Evolutionary conservation across 2,329 filamentous ascomycete species (phyloP).

Genomic region (Pestalotiopsis sp.): DNA sequence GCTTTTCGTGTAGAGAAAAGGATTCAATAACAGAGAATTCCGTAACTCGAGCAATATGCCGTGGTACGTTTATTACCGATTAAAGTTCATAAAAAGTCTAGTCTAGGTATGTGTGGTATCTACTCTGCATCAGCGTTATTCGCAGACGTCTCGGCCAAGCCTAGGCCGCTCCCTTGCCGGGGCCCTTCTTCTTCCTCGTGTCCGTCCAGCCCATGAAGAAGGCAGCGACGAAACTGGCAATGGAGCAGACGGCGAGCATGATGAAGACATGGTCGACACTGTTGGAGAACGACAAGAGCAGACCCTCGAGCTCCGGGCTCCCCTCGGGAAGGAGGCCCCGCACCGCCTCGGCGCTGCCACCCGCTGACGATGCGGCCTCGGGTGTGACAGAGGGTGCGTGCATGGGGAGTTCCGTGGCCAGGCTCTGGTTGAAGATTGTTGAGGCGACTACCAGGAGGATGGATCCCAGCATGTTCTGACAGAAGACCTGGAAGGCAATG

Average conservation of each 20-base stretch:
- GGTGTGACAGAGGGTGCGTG: conserved; percentile 29
- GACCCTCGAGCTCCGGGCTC: conserved; percentile 27
- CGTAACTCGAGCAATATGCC: not conserved
- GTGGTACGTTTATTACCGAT: not conserved
- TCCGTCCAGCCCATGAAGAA: conserved; percentile 30
- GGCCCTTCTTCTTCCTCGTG: conserved; percentile 12
- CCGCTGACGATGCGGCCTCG: conserved; percentile 25
- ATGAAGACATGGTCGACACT: conserved; percentile 28
- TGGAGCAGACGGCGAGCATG: conserved; percentile 24
- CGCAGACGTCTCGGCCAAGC: not conserved
- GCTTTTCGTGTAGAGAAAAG: too few relatives aligned
- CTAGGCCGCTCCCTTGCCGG: not conserved
- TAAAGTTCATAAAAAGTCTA: not conserved
- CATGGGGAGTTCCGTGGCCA: conserved; percentile 20
- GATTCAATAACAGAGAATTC: too few relatives aligned
- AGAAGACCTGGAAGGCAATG: conserved; percentile 30
- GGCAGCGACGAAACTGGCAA: conserved; percentile 28
- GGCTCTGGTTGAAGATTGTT: conserved; percentile 30
- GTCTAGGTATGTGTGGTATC: not conserved
- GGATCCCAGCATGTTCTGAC: conserved; percentile 28
- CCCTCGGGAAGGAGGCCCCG: conserved; percentile 26
- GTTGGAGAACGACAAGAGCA: conserved; percentile 26
- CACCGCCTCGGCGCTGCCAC: conserved; percentile 30
- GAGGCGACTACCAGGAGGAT: conserved; percentile 29
- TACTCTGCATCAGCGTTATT: not conserved